Conservation (phyloP, 2,329 filamentous ascomycete genomes). For the Iodosphaeria phyllophila region DNA sequence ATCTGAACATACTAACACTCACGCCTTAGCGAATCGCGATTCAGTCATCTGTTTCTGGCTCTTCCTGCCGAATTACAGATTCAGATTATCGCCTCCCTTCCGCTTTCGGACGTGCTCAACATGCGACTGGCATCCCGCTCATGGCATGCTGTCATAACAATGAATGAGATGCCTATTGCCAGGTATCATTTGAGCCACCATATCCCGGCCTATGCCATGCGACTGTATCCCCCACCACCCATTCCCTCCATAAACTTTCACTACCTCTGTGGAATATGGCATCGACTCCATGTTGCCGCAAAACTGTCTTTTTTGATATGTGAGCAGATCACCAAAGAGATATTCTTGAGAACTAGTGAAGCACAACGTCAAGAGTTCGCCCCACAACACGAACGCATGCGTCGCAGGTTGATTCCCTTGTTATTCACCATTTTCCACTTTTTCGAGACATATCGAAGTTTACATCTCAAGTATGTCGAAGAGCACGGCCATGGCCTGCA, state of each 20-base stretch:
- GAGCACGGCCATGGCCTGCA: conserved; percentile 32
- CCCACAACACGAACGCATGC: conserved; percentile 43
- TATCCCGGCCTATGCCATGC: conserved; percentile 39
- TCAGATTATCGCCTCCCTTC: conserved; percentile 39
- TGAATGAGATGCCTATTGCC: conserved; percentile 42
- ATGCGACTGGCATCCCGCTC: conserved; percentile 37
- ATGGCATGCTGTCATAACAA: conserved; percentile 38
- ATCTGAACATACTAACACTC: neutral
- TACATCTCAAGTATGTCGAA: conserved; percentile 36
- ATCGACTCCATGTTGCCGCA: conserved; percentile 43
- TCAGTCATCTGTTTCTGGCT: conserved; percentile 36
- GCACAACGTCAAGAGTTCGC: conserved; percentile 36
- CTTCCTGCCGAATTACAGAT: conserved; percentile 44
- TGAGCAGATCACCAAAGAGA: conserved; percentile 45
- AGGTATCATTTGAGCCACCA: conserved; percentile 40
- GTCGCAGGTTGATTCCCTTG: conserved; percentile 40
- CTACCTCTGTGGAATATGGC: conserved; percentile 45
- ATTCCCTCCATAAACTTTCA: conserved; percentile 32
- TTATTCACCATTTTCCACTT: conserved; percentile 51
- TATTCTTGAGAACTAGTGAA: conserved; percentile 39
- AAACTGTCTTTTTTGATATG: conserved; percentile 44
- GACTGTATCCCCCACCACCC: conserved; percentile 36
- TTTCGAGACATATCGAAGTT: conserved; percentile 42
- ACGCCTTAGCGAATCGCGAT: too few species aligned
- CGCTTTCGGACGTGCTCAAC: conserved; percentile 39